Evolutionary conservation across 2,329 filamentous ascomycete genomes (phyloP).

Genomic region (Parasarocladium wereldwijsianum): DNA sequence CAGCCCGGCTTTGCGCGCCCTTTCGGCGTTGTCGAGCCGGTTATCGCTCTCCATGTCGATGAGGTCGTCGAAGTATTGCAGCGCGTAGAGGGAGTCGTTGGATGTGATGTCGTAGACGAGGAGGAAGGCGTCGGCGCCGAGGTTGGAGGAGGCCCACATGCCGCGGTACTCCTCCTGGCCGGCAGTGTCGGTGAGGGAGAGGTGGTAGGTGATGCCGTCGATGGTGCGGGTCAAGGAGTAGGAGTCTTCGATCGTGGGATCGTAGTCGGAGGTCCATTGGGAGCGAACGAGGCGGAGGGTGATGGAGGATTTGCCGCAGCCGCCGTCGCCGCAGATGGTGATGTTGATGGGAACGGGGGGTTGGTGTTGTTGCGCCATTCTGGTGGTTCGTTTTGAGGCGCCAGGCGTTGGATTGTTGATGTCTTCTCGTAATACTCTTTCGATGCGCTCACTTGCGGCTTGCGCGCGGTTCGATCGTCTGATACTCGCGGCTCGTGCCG

Average conservation of each 20-base stretch:
- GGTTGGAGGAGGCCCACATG: constrained; percentile 70
- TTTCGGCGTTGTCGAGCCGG: constrained; percentile 44
- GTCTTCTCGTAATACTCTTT: no score
- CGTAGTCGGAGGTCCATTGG: constrained; percentile 74
- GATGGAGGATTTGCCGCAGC: constrained; percentile 74
- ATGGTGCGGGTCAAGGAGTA: constrained; percentile 71
- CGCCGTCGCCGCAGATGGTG: constrained; percentile 76
- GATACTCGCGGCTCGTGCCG: no score
- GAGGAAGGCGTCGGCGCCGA: constrained; percentile 68
- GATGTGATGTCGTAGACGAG: constrained; percentile 81
- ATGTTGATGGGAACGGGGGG: constrained; percentile 48
- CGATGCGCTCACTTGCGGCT: no score
- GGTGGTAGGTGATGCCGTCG: constrained; percentile 67
- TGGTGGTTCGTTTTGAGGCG: no score
- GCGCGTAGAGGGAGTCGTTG: constrained; percentile 48
- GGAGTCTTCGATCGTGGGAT: constrained; percentile 70
- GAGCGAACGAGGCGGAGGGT: constrained; percentile 69
- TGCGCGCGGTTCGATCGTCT: no score
- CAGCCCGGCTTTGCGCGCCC: constrained; percentile 29
- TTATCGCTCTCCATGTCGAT: constrained; percentile 73
- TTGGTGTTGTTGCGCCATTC: constrained; percentile 8
- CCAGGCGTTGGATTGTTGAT: no score
- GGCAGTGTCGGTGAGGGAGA: constrained; percentile 68
- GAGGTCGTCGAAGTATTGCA: constrained; percentile 68
- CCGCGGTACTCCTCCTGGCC: constrained; percentile 85